Evolutionary conservation across 179 eudicot genomes (phyloP).

Genomic region (Pouteria campechiana): DNA sequence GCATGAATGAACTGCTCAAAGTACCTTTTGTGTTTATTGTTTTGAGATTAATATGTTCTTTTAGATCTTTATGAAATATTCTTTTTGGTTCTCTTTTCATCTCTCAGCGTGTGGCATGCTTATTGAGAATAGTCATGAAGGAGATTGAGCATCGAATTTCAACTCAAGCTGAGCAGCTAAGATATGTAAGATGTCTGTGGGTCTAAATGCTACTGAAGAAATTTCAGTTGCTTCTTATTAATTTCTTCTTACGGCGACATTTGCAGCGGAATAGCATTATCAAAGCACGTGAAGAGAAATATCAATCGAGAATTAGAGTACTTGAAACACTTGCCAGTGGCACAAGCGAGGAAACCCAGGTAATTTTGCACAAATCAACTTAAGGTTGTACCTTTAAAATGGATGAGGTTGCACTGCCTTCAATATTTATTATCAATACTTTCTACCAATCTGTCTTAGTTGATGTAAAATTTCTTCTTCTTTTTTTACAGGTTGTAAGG

Average conservation of each 20-base stretch:
- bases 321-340: slow-evolving; percentile 84
- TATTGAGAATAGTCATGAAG: slow-evolving; percentile 66
- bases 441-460: slow-evolving; percentile 1
- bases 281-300: slow-evolving; percentile 75
- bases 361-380: slow-evolving; percentile 13
- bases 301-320: slow-evolving; percentile 54
- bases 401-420: not conserved
- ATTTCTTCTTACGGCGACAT: not conserved
- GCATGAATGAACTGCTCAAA: not conserved
- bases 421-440: not conserved
- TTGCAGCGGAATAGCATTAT: slow-evolving; percentile 64
- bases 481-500: slow-evolving; percentile 43
- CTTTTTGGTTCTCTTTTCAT: slow-evolving; percentile 3
- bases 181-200: slow-evolving; percentile 32
- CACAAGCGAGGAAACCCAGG: slow-evolving; percentile 80
- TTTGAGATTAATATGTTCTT: not conserved
- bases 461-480: not conserved
- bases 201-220: not conserved
- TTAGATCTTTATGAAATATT: not conserved
- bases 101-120: slow-evolving; percentile 55
- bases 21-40: not conserved
- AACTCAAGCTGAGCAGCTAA: slow-evolving; percentile 56
- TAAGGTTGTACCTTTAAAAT: not conserved
- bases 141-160: slow-evolving; percentile 77
- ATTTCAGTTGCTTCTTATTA: slow-evolving; percentile 4